phyloP scores from a whole-genome alignment of 2,329 filamentous ascomycete genomes.

The Pestalotiopsis fici region DNA sequence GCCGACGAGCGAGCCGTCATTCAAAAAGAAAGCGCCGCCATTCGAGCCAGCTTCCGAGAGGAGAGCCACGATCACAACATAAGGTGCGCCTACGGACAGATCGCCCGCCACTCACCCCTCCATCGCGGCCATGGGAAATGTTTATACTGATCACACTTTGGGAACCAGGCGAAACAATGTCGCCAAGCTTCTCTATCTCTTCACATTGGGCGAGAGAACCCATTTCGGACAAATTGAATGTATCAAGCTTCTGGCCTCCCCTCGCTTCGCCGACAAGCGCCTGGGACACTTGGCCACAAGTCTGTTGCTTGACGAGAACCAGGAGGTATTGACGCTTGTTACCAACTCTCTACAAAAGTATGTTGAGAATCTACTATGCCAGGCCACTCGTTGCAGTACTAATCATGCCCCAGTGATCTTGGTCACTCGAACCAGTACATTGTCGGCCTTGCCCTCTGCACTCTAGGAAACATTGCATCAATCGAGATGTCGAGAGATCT shows the following conservation, averaged over 20 bases:
- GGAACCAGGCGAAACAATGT: conserved; percentile 89
- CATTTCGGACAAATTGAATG: conserved; percentile 99
- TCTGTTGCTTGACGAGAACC: conserved; percentile 94
- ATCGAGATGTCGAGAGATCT: conserved; percentile 98
- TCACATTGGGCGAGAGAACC: conserved; percentile 94
- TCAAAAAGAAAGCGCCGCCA: conserved; percentile 97
- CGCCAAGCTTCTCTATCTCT: conserved; percentile 95
- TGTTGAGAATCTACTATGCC: conserved; percentile 20
- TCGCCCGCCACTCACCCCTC: not conserved
- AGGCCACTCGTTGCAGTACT: not conserved
- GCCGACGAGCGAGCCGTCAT: conserved; percentile 98
- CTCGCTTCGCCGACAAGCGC: conserved; percentile 96
- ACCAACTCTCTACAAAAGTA: conserved; percentile 99
- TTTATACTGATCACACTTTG: conserved; percentile 9
- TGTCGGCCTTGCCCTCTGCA: conserved; percentile 92
- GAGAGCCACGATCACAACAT: conserved; percentile 91
- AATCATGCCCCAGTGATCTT: conserved; percentile 68
- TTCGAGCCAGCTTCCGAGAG: conserved; percentile 95
- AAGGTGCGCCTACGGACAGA: conserved; percentile 56
- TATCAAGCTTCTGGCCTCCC: conserved; percentile 92
- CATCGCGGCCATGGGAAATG: not conserved
- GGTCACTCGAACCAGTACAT: conserved; percentile 98
- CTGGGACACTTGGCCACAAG: conserved; percentile 95
- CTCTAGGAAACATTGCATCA: conserved; percentile 95
- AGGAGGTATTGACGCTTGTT: conserved; percentile 94